These are phyloP conservation scores for Hymenoscyphus albidus DNA, from an alignment of 2,329 filamentous ascomycete species.

Conservation along the genomic window DNA sequence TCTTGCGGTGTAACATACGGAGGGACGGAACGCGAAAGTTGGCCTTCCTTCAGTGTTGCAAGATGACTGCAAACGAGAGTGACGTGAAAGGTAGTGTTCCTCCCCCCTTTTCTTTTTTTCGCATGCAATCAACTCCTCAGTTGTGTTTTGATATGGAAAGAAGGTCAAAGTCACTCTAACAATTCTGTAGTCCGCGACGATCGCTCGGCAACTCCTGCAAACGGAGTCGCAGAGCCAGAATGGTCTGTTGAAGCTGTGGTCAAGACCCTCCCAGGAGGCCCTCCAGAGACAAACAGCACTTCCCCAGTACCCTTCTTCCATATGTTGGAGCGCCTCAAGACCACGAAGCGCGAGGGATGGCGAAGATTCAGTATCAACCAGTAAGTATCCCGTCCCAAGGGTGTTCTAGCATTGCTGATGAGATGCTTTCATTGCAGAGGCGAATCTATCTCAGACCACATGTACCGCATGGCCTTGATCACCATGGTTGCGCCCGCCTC, in stretches of 20 bases:
- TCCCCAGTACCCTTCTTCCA: conserved; percentile 93
- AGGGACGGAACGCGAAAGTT: too few species aligned
- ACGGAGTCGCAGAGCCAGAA: conserved; percentile 28
- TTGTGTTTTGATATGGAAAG: neutral
- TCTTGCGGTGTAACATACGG: too few species aligned
- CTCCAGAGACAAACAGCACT: conserved; percentile 55
- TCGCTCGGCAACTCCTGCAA: neutral
- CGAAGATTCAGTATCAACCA: conserved; percentile 71
- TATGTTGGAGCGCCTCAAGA: conserved; percentile 89
- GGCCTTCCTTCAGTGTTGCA: neutral
- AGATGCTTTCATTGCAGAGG: conserved; percentile 45
- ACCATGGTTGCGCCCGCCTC: conserved; percentile 83
- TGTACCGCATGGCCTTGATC: conserved; percentile 99
- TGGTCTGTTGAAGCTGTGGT: conserved; percentile 63
- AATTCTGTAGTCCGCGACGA: conserved; percentile 5
- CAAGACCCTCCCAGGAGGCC: conserved; percentile 55
- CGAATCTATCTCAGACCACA: conserved; percentile 96
- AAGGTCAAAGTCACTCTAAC: neutral
- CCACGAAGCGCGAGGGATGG: conserved; percentile 95
- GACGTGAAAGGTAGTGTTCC: neutral
- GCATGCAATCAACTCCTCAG: neutral
- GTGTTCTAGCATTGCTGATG: neutral
- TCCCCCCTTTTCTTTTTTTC: neutral
- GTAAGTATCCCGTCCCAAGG: conserved; percentile 3
- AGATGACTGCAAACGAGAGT: conserved; percentile 1